Evolutionary conservation across 2,329 filamentous ascomycete species (phyloP).

Genomic region (Ampelomyces quisqualis): DNA sequence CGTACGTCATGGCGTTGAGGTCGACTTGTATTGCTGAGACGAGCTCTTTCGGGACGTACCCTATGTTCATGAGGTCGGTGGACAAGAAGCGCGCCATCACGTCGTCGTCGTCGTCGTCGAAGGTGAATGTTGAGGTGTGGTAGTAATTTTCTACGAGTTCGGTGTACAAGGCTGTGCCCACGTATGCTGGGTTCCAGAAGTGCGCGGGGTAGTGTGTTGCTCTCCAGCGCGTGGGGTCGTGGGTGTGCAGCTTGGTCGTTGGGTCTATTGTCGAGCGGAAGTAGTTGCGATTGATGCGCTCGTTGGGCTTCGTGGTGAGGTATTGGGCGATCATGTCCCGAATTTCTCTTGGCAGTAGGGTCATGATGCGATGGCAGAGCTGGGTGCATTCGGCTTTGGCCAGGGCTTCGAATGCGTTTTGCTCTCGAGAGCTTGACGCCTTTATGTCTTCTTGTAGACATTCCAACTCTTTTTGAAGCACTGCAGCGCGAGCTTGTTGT

Average conservation of each 20-base stretch:
- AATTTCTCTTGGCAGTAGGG: constrained; percentile 14
- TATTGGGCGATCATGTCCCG: constrained; percentile 24
- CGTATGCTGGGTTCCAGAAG: constrained; percentile 16
- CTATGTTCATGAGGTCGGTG: constrained; percentile 16
- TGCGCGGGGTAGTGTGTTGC: constrained; percentile 16
- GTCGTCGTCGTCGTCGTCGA: constrained; percentile 16
- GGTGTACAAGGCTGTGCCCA: constrained; percentile 5
- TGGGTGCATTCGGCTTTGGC: constrained; percentile 18
- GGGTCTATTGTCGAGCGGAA: constrained; percentile 23
- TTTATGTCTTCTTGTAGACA: constrained; percentile 8
- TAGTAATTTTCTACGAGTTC: constrained; percentile 23
- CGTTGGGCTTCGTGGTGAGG: constrained; percentile 10
- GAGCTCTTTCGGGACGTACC: constrained; percentile 10
- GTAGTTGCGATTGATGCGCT: constrained; percentile 21
- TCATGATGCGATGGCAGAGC: constrained; percentile 9
- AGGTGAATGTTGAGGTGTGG: constrained; percentile 20
- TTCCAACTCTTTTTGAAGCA: constrained; percentile 9
- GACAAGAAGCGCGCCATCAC: constrained; percentile 18
- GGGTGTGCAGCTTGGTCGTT: constrained; percentile 15
- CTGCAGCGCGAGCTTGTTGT: constrained; percentile 6
- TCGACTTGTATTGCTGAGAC: constrained; percentile 16
- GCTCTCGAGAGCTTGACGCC: constrained; percentile 5
- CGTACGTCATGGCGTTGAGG: constrained; percentile 17
- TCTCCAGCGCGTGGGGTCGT: constrained; percentile 22
- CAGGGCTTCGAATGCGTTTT: constrained; percentile 8